Evolutionary conservation across 1,139 yeast genomes (phyloP).

Genomic region (Keqinozyma sinolaborantium): DNA sequence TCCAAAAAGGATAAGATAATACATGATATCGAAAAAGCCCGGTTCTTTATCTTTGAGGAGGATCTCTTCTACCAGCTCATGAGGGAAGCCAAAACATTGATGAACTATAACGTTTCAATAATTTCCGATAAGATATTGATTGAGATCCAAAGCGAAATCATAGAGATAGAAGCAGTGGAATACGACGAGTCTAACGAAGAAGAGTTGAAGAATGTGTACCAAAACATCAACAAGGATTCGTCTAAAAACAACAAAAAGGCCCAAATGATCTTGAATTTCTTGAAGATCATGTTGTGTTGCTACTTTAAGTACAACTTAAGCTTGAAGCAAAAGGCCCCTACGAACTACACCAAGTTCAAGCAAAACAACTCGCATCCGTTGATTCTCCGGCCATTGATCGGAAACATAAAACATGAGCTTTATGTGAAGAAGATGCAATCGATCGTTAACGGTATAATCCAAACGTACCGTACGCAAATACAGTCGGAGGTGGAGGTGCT

Average conservation of each 20-base stretch:
- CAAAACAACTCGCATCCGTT: slow-evolving; percentile 46
- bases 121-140: slow-evolving; percentile 64
- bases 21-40: slow-evolving; percentile 54
- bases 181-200: slow-evolving; percentile 46
- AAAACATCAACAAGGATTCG: slow-evolving; percentile 27
- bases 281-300: slow-evolving; percentile 60
- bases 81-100: slow-evolving; percentile 68
- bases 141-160: slow-evolving; percentile 60
- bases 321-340: slow-evolving; percentile 43
- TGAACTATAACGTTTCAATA: slow-evolving; percentile 70
- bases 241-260: slow-evolving; percentile 42
- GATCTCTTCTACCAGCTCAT: slow-evolving; percentile 71
- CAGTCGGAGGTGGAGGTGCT: slow-evolving; percentile 16
- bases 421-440: slow-evolving; percentile 42
- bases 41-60: slow-evolving; percentile 80
- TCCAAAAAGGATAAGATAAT: slow-evolving; percentile 33
- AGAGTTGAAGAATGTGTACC: slow-evolving; percentile 26
- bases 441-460: slow-evolving; percentile 15
- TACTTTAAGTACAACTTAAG: slow-evolving; percentile 52
- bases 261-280: slow-evolving; percentile 47
- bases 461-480: slow-evolving; percentile 16
- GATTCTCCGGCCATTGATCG: slow-evolving; percentile 63
- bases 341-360: slow-evolving; percentile 51
- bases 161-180: slow-evolving; percentile 66
- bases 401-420: slow-evolving; percentile 63